A percentile compares a stretch with the other conserved stretches of the same genome.
Conservation (phyloP, 2,329 filamentous ascomycete species). For the Reticulascus tulasneorum region DNA sequence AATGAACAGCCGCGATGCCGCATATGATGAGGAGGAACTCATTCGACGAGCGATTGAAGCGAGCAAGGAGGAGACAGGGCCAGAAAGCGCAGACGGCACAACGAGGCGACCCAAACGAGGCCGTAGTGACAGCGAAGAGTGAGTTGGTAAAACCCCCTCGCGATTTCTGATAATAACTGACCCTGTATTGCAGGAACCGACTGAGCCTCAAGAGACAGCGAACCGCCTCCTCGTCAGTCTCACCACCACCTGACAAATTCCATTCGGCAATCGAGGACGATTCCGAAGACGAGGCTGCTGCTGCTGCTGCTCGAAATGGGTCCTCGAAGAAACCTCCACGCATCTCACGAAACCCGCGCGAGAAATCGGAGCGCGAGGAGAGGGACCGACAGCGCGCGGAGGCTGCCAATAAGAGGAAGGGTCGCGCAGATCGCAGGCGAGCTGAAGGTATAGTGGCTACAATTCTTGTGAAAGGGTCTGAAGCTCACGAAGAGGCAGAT, state of each 20-base stretch:
- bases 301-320: conserved; percentile 42
- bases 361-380: conserved; percentile 67
- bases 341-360: conserved; percentile 55
- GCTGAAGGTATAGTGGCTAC: conserved; percentile 62
- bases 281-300: conserved; percentile 65
- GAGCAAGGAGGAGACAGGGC: conserved; percentile 75
- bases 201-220: conserved; percentile 75
- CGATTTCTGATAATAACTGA: conserved; percentile 4
- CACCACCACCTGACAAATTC: conserved; percentile 49
- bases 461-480: conserved; percentile 21
- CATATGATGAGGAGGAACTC: conserved; percentile 92
- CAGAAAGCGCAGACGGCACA: conserved; percentile 47
- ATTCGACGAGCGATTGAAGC: conserved; percentile 88
- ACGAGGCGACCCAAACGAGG: conserved; percentile 71
- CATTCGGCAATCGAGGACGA: conserved; percentile 54
- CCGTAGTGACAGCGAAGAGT: conserved; percentile 93
- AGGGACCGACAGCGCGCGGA: conserved; percentile 71
- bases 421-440: conserved; percentile 73
- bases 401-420: conserved; percentile 74
- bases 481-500: conserved; percentile 48
- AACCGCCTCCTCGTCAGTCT: conserved; percentile 71
- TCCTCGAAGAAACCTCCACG: conserved; percentile 59
- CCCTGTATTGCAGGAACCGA: conserved; percentile 53
- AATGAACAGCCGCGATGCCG: conserved; percentile 94
- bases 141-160: conserved; percentile 35